phyloP scores from a whole-genome alignment of 108 stramenopile genomes.

The Phaeodactylum tricornutum region DNA sequence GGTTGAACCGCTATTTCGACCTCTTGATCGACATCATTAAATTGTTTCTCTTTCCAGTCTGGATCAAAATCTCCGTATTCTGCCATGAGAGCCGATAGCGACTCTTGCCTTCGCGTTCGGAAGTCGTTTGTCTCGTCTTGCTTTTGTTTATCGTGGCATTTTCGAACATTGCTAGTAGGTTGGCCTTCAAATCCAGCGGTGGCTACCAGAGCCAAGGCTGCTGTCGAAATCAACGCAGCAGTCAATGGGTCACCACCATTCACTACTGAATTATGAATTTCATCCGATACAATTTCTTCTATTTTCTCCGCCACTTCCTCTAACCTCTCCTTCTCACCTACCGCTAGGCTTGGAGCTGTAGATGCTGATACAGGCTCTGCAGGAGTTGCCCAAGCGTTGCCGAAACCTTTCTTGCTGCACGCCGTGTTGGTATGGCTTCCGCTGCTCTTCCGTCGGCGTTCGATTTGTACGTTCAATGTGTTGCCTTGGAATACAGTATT shows the following conservation, averaged over 20 bases:
- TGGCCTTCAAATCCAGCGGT: not conserved
- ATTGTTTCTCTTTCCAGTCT: constrained; percentile 37
- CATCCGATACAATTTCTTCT: constrained; percentile 1
- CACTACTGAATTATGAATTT: not conserved
- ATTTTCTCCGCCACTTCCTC: not conserved
- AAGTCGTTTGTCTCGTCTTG: not conserved
- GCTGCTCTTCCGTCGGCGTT: too few species aligned
- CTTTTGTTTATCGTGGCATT: not conserved
- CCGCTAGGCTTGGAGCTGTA: not conserved
- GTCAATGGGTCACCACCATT: not conserved
- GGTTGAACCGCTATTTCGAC: constrained; percentile 2
- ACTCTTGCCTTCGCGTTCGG: not conserved
- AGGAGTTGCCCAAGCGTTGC: too few species aligned
- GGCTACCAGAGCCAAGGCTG: not conserved
- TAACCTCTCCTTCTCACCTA: not conserved
- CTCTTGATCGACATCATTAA: not conserved
- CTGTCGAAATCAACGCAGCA: not conserved
- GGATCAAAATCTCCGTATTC: constrained; percentile 71
- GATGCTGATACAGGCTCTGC: too few species aligned
- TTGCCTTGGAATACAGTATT: not conserved
- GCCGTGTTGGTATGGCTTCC: not conserved
- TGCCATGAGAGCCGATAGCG: constrained; percentile 36
- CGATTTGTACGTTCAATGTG: not conserved
- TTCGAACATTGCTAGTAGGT: not conserved
- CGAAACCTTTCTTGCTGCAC: not conserved